Conservation (phyloP, 1,139 yeast species). For the Eremothecium coryli region DNA sequence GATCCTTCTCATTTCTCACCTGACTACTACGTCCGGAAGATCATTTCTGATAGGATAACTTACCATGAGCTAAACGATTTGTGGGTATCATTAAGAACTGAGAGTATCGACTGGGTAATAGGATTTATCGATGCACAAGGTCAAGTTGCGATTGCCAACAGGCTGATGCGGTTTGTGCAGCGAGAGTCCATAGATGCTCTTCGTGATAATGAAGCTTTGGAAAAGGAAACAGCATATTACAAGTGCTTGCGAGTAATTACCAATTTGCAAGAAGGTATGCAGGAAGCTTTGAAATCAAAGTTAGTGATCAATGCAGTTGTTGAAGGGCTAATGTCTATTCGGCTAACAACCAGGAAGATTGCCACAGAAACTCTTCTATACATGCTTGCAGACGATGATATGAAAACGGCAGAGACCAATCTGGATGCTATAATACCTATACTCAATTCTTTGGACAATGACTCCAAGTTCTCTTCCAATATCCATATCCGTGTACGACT, state of each 20-base stretch:
- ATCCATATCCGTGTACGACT: slow-evolving; percentile 45
- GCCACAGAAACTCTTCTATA: slow-evolving; percentile 70
- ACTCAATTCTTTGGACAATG: slow-evolving; percentile 47
- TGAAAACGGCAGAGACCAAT: slow-evolving; percentile 4
- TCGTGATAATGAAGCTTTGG: slow-evolving; percentile 34
- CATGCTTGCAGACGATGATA: slow-evolving; percentile 30
- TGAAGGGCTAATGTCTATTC: slow-evolving; percentile 50
- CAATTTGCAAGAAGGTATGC: slow-evolving; percentile 48
- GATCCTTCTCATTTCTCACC: slow-evolving; percentile 40
- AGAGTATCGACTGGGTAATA: slow-evolving; percentile 85
- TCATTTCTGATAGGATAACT: slow-evolving; percentile 62
- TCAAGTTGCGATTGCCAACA: slow-evolving; percentile 68
- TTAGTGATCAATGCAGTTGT: slow-evolving; percentile 50
- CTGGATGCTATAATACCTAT: slow-evolving; percentile 17
- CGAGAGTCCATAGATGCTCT: slow-evolving; percentile 21
- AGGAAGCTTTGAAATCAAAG: slow-evolving; percentile 43
- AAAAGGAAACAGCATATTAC: slow-evolving; percentile 50
- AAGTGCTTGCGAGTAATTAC: slow-evolving; percentile 56
- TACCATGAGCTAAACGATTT: slow-evolving; percentile 68
- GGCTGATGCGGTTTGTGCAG: slow-evolving; percentile 36
- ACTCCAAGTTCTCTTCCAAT: slow-evolving; percentile 46
- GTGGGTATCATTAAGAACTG: slow-evolving; percentile 88
- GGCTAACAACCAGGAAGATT: slow-evolving; percentile 64
- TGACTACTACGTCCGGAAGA: slow-evolving; percentile 64
- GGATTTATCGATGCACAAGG: slow-evolving; percentile 79